A percentile compares a stretch with the other conserved stretches of the same genome.
phyloP scores from a whole-genome alignment of 2,329 filamentous ascomycete species.

The Fusarium euwallaceae region DNA sequence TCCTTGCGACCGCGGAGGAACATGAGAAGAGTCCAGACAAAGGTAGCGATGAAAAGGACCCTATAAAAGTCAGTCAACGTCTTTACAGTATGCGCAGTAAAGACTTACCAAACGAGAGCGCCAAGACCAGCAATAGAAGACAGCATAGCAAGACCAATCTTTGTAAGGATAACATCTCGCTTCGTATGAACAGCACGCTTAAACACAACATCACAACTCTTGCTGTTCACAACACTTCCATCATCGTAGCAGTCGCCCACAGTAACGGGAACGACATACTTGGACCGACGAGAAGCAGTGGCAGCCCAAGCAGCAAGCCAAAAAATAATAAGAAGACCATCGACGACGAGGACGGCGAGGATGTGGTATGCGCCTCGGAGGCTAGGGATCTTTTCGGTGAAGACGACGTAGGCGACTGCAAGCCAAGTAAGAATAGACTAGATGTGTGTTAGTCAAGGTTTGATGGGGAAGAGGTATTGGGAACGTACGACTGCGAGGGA shows the following conservation, averaged over 20 bases:
- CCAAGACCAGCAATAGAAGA: conserved; percentile 59
- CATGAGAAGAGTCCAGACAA: conserved; percentile 52
- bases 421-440: conserved; percentile 63
- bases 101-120: conserved; percentile 57
- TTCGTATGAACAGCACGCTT: conserved; percentile 30
- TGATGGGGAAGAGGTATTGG: background rate
- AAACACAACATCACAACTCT: conserved; percentile 49
- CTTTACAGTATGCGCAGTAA: accelerated
- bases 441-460: conserved; percentile 24
- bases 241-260: conserved; percentile 53
- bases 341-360: conserved; percentile 59
- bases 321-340: conserved; percentile 59
- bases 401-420: conserved; percentile 56
- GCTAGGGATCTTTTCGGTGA: conserved; percentile 55
- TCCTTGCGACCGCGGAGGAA: conserved; percentile 56
- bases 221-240: conserved; percentile 56
- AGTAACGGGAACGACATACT: conserved; percentile 50
- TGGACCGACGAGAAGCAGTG: conserved; percentile 55
- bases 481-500: conserved; percentile 37
- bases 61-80: conserved; percentile 40
- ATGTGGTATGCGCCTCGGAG: conserved; percentile 58
- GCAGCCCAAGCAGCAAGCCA: conserved; percentile 62
- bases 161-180: conserved; percentile 51
- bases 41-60: conserved; percentile 55
- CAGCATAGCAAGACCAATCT: conserved; percentile 53